Base-by-base conservation (phyloP, 2,329 filamentous ascomycete species). In the Alternaria sp. region DNA sequence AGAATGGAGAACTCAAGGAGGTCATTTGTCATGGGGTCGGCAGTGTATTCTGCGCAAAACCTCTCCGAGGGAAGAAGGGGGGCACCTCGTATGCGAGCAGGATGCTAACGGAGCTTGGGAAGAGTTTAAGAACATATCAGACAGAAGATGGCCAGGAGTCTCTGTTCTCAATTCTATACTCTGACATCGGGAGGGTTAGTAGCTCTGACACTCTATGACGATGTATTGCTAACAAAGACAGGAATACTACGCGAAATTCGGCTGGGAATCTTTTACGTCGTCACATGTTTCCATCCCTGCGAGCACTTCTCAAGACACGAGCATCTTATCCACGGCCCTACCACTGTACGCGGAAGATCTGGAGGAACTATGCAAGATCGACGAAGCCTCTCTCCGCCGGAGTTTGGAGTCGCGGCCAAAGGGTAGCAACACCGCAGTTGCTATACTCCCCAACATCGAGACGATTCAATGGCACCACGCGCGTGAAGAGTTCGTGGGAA, bases 91-190 rank as follows among this genome's bases (percentile, higher is more conserved):
- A 97, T 80, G 93, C 92, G 1, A 87, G 87, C 61, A 86, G 90
- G 60, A 93, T 97, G 93, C 89, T 97, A 82, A 81, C 79, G 45
- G 89, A 94, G 70, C 76, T 96, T 37, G 88, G 86, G 5, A 80
- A 82, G 55, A 82, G 80, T 57, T 73, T 89, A 45, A 82, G 84
- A 65, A 85, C 80, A 3, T 86, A 86, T 81, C 85, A 88, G 69
- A 80, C 82, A 61, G 75, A n/a, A 56, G 67, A 67, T 45, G 78
- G 81, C 5, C 67, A 49, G 74, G 14, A 75, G 75, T 84, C 77
- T 66, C 79, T 88, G 14, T 96, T 95, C 79, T 94, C 92, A 1
- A 87, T 96, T 8, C 84, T 97, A 9, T 97, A 90, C 80, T 97
- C 93, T 9, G 93, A 96, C 73, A 94, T 96, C 67, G 93, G 94